A percentile compares a stretch with the other conserved stretches of the same genome.
These are phyloP conservation scores for Eucalyptus brandiana DNA, from an alignment of 345 rosid genomes.

Conservation along the genomic window DNA sequence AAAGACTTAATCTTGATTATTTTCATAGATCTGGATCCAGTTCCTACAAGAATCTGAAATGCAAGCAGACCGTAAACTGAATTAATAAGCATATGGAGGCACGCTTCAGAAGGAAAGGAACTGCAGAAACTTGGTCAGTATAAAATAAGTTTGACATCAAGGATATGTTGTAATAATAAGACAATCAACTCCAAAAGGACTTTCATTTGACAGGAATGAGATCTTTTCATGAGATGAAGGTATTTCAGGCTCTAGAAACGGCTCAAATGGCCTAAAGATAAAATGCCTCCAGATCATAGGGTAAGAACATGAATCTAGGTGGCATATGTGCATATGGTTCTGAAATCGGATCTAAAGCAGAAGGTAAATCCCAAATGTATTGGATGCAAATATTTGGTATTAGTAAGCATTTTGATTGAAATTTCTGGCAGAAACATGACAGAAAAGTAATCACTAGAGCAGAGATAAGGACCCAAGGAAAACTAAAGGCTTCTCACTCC, in stretches of 20 bases:
- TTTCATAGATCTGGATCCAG: conserved; percentile 84
- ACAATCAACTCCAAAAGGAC: background rate
- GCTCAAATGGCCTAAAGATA: background rate
- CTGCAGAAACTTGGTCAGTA: background rate
- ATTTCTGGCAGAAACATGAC: background rate
- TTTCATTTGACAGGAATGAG: background rate
- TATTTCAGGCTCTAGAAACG: background rate
- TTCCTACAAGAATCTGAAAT: conserved; percentile 87
- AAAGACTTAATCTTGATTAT: conserved; percentile 71
- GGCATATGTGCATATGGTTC: background rate
- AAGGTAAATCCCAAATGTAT: background rate
- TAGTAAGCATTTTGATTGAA: background rate
- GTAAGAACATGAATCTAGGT: background rate
- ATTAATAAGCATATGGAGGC: background rate
- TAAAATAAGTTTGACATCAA: background rate
- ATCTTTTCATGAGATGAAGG: background rate
- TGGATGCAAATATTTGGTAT: background rate
- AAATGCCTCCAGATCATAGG: background rate
- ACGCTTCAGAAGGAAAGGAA: background rate
- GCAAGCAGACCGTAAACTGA: background rate
- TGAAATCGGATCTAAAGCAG: background rate
- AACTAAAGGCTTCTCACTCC: background rate
- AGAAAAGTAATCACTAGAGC: background rate
- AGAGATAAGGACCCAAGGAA: background rate
- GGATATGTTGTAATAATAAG: background rate